A percentile compares a stretch with the other conserved stretches of the same genome.
These are phyloP conservation scores for Phytophthora podocarpi DNA, from an alignment of 352 stramenopile species.

Conservation along the genomic window DNA sequence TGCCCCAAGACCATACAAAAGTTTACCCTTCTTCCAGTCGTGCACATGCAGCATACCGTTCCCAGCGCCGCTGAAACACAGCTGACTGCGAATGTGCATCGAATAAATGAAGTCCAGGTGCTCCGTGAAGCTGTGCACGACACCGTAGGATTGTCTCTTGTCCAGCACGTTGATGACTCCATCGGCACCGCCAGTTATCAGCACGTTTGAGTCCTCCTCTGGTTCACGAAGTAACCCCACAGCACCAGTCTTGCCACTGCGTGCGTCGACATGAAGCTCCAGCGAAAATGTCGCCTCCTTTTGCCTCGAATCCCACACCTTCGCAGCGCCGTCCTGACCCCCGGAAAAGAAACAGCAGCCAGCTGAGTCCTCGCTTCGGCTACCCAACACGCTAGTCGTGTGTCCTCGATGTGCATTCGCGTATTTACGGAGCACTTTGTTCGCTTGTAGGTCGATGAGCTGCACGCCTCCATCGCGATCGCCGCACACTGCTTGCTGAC, in stretches of 20 bases:
- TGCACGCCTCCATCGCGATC: slow-evolving; percentile 75
- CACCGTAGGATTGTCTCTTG: slow-evolving; percentile 51
- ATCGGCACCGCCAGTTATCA: slow-evolving; percentile 79
- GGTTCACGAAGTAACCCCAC: slow-evolving; percentile 70
- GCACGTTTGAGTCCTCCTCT: slow-evolving; percentile 44
- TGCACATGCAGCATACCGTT: slow-evolving; percentile 89
- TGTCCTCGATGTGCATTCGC: slow-evolving; percentile 60
- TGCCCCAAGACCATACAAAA: slow-evolving; percentile 84
- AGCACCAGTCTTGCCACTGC: slow-evolving; percentile 65
- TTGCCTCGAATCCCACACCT: slow-evolving; percentile 76
- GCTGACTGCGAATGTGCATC: slow-evolving; percentile 57
- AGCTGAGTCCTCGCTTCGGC: slow-evolving; percentile 7
- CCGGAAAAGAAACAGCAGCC: slow-evolving; percentile 60
- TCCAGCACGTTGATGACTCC: slow-evolving; percentile 82
- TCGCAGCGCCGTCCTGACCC: slow-evolving; percentile 77
- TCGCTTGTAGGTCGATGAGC: slow-evolving; percentile 56
- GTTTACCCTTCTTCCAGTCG: slow-evolving; percentile 65
- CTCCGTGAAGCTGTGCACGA: slow-evolving; percentile 64
- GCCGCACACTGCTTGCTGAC: slow-evolving; percentile 45
- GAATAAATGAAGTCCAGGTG: slow-evolving; percentile 92
- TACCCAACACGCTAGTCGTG: slow-evolving; percentile 65
- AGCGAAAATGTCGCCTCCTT: slow-evolving; percentile 37
- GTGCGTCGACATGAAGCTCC: slow-evolving; percentile 61
- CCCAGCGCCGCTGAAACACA: slow-evolving; percentile 84
- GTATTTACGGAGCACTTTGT: slow-evolving; percentile 51